Base-by-base conservation (phyloP, 2,329 filamentous ascomycete species). In the Graphilbum sp. region DNA sequence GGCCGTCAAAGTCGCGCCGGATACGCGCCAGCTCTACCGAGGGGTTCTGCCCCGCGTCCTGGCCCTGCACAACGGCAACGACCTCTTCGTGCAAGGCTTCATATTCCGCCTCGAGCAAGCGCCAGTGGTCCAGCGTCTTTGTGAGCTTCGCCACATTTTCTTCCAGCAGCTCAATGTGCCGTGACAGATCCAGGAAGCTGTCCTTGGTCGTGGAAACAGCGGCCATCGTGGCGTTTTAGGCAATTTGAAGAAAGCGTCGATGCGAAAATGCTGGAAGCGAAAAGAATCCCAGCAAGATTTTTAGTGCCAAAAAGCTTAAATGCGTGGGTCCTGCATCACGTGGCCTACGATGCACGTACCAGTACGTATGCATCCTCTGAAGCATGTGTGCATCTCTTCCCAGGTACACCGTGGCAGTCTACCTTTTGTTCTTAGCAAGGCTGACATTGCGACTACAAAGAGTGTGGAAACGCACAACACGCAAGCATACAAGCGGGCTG, bases 21-120 rank as follows among this genome's bases (percentile, higher is more conserved):
- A 79, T 68, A 23, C 59, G 59, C 8, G 68, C 60, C 21, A 86
- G 67, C 21, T 75, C 25, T 30, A 15, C 10, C 3, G 18, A 18
- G 7, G 15, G 19, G 16, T n/a, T 5, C 21, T 7, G 12, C 36
- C 15, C 10, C 12, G 5, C 15, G 12, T 24, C 23, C 4, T 2
- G 13, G 12, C 4, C 16, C 32, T 20, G n/a, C 13, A 12, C 31
- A 9, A 32, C 31, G n/a, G n/a, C 15, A n/a, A 12, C 16, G 23
- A 96, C 70, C 50, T 92, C 84, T 54, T 92, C 84, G 53, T 82
- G 86, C 44, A 96, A 67, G 19, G 78, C 74, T 53, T 94, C 84
- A 56, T 96, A 96, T 55, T 96, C 88, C 35, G 81, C 75, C 54
- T 93, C 87, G 72, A 83, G 92, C 39, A 77, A 78, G 46, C 83